These are phyloP conservation scores for Eustoma russellianum DNA, from an alignment of 257 asterid genomes.

Conservation along the genomic window DNA sequence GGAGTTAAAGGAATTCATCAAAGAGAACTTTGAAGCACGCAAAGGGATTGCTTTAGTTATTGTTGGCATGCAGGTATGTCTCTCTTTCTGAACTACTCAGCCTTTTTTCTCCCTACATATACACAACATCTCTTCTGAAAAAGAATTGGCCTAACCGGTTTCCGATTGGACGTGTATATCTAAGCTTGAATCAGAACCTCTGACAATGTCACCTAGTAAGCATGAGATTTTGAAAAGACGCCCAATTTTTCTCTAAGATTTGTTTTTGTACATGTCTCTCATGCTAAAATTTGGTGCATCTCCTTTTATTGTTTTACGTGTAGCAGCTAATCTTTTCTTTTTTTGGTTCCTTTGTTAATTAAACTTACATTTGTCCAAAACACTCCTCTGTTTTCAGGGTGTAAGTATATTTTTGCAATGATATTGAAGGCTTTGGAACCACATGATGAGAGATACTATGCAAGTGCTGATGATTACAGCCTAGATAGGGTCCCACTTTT, in stretches of 20 bases:
- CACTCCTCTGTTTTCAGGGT: constrained; percentile 40
- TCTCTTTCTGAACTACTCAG: constrained; percentile 22
- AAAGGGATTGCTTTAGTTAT: constrained; percentile 18
- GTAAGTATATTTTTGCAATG: constrained; percentile 62
- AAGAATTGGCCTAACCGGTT: constrained; percentile 43
- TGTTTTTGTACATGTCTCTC: background rate
- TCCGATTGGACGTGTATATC: no score
- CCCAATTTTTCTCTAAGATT: background rate
- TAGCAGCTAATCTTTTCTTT: constrained; percentile 9
- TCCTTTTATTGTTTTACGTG: constrained; percentile 6
- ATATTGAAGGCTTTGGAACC: constrained; percentile 89
- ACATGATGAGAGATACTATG: constrained; percentile 63
- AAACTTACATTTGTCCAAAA: background rate
- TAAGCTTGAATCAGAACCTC: background rate
- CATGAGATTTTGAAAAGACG: background rate
- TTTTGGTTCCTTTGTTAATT: background rate
- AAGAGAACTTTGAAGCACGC: background rate
- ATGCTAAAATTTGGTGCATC: background rate
- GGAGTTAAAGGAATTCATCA: constrained; percentile 53
- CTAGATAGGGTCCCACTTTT: constrained; percentile 85
- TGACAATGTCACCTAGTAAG: background rate
- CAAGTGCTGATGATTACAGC: constrained; percentile 80
- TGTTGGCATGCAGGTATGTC: constrained; percentile 62
- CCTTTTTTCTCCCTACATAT: constrained; percentile 23
- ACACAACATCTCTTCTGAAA: constrained; percentile 33